Evolutionary conservation across 2,329 filamentous ascomycete genomes (phyloP).

Genomic region (Botrytis aclada): DNA sequence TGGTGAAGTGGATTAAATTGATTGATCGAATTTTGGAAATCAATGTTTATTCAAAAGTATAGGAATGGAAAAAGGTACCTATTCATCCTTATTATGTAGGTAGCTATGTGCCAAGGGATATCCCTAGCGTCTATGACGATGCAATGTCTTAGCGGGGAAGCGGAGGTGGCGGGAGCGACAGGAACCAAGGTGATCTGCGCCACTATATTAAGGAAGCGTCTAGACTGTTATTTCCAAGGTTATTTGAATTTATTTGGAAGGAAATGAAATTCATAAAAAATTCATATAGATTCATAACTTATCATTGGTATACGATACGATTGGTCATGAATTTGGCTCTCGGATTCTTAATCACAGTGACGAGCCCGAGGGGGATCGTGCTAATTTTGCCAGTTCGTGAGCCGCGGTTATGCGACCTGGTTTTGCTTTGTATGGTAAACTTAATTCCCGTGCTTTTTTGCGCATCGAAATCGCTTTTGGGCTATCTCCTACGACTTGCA

Average conservation of each 20-base stretch:
- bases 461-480: background rate
- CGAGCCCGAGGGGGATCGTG: background rate
- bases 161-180: slow-evolving; percentile 1
- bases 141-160: slow-evolving; percentile 3
- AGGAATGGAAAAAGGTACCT: too few species aligned
- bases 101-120: background rate
- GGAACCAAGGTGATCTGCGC: background rate
- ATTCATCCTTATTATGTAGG: background rate
- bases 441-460: background rate
- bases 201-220: background rate
- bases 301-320: background rate
- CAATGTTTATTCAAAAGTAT: background rate
- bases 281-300: background rate
- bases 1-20: background rate
- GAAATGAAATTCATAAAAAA: background rate
- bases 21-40: background rate
- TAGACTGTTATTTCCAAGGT: background rate
- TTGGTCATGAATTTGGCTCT: background rate
- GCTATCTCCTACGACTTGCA: background rate
- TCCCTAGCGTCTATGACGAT: background rate
- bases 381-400: background rate
- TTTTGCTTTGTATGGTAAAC: background rate
- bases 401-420: background rate
- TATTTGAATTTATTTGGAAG: background rate
- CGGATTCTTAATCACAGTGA: background rate